Evolutionary conservation across 225 moss, liverwort and hornwort species (phyloP).

Genomic region (Asterella californica): DNA sequence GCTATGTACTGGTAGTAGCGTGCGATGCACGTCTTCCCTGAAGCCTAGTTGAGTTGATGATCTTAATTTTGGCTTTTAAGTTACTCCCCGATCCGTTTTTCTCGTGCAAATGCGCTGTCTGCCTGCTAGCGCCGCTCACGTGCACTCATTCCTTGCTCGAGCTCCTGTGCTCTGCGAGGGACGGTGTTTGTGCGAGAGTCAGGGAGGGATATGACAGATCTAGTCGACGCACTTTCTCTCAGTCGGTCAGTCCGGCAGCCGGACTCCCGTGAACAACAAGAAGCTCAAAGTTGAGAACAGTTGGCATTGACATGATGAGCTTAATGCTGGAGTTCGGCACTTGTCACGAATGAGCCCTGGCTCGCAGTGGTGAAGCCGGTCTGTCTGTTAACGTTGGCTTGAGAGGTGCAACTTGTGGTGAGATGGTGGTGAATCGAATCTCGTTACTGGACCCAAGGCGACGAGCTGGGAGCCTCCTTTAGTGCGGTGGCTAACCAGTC

Average conservation of each 20-base stretch:
- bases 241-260: not conserved
- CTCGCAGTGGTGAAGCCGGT: not conserved
- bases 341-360: not conserved
- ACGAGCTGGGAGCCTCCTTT: slow-evolving; percentile 3
- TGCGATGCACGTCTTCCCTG: not conserved
- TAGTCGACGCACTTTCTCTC: not conserved
- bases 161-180: not conserved
- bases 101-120: not conserved
- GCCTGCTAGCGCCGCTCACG: not conserved
- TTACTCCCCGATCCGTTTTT: not conserved
- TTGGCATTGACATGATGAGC: not conserved
- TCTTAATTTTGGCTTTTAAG: not conserved
- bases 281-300: not conserved
- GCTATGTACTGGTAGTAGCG: not conserved
- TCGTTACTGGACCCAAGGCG: slow-evolving; percentile 11
- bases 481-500: slow-evolving; percentile 25
- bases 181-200: not conserved
- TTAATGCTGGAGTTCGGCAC: not conserved
- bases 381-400: not conserved
- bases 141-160: not conserved
- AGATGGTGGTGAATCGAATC: not conserved
- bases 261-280: not conserved
- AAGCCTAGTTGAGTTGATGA: not conserved
- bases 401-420: not conserved
- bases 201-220: not conserved